These are phyloP conservation scores for Coffea canephora DNA, from an alignment of 257 asterid species.

Conservation along the genomic window DNA sequence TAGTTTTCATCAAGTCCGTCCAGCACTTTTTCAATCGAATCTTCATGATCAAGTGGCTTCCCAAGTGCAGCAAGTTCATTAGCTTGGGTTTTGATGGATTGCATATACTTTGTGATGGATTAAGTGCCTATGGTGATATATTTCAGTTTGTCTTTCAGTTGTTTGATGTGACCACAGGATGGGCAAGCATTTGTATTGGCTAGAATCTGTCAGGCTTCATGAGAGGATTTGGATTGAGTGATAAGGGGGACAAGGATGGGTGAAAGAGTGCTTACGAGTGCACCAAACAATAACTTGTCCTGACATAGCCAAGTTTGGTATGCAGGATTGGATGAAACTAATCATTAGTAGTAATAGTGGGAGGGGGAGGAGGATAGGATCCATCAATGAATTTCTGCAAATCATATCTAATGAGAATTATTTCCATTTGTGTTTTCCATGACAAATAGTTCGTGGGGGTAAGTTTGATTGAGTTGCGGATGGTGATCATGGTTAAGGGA, in stretches of 20 bases:
- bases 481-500: not conserved
- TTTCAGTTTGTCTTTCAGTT: slow-evolving; percentile 9
- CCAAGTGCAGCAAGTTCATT: slow-evolving; percentile 11
- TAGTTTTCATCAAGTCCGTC: slow-evolving; percentile 1
- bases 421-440: slow-evolving; percentile 3
- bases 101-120: not conserved
- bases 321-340: not conserved
- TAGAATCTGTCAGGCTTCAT: not conserved
- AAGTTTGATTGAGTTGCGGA: not conserved
- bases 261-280: slow-evolving; percentile 1
- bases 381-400: slow-evolving; percentile 8
- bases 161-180: slow-evolving; percentile 15
- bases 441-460: not conserved
- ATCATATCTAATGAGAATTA: slow-evolving; percentile 6
- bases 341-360: not conserved
- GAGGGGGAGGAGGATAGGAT: not conserved
- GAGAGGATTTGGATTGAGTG: not conserved
- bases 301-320: not conserved
- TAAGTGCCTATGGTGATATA: not conserved
- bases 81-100: not conserved
- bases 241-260: not conserved
- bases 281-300: slow-evolving; percentile 8
- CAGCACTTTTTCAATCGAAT: not conserved
- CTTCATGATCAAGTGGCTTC: slow-evolving; percentile 10
- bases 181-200: slow-evolving; percentile 6